Evolutionary conservation across 192 early-diverging fungal genomes (phyloP), one percentile per base, ranked within the genome.

Genomic region (Linnemannia exigua): DNA sequence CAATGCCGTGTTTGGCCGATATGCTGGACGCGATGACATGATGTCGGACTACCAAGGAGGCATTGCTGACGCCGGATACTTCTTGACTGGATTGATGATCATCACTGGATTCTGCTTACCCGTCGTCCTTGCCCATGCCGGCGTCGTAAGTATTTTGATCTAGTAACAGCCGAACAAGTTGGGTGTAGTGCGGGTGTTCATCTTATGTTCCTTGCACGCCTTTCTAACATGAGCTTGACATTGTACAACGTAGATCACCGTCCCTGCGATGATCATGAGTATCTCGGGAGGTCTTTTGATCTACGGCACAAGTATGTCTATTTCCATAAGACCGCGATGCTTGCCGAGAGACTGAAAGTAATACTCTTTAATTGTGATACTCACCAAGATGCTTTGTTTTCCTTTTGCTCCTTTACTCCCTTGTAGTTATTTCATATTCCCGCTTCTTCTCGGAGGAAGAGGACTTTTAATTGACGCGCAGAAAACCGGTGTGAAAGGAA

Each of bases 21-120:
- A 94, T 68, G 91, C 94, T 37, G 89, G 91, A 35, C 90, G 91
- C 17, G 90, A 94, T 47, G 95, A 97, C 73, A 89, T 94, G 76
- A 91, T 95, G 88, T 93, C 93, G 14, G 93, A 94, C 71, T 88
- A 90, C 44, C 87, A 92, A 80, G 92, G 88, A 80, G 87, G 87
- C 46, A 87, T 90, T 47, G 88, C 90, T 35, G 94, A 95, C 80
- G 91, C 93, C 76, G 94, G 95, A 48, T 92, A 94, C 67, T 99
- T 99, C 77, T 84, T 99, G 44, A 99, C 98, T 25, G 92, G 94
- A 50, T 93, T 98, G 69, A 94, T 99, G 79, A 94, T 98, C 67
- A 94, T 98, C 6, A 97, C 97, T 31, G 98, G 97, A 41, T 94
- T 98, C 70, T 95, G 94, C 25, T 84, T 97, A 73, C 96, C 96